A percentile compares a stretch with the other conserved stretches of the same genome.
These are phyloP conservation scores for Phymatotrichopsis omnivora DNA, from an alignment of 2,329 filamentous ascomycete genomes.

Conservation along the genomic window DNA sequence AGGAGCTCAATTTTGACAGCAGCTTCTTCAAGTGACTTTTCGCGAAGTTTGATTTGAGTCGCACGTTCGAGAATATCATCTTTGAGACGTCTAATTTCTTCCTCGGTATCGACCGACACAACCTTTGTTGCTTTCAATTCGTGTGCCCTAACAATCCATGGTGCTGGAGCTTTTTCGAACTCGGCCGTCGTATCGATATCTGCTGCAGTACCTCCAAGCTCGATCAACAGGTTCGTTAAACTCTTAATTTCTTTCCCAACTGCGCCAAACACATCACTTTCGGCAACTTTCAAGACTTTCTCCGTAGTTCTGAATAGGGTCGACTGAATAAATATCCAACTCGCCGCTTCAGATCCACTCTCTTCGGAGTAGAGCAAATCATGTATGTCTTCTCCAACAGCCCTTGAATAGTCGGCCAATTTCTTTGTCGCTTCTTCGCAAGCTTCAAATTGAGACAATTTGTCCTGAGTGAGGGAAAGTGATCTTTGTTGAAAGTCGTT, in stretches of 20 bases:
- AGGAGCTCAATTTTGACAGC: constrained; percentile 90
- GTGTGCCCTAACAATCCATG: constrained; percentile 74
- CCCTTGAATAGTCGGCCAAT: constrained; percentile 55
- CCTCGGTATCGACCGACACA: constrained; percentile 70
- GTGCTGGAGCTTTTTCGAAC: constrained; percentile 64
- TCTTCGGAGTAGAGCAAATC: constrained; percentile 52
- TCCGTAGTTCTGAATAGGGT: constrained; percentile 50
- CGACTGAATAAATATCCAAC: constrained; percentile 54
- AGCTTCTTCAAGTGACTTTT: constrained; percentile 75
- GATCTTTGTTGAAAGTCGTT: constrained; percentile 68
- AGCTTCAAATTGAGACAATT: constrained; percentile 57
- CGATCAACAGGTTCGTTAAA: constrained; percentile 54
- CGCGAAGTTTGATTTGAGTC: constrained; percentile 41
- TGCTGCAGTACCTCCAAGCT: constrained; percentile 58
- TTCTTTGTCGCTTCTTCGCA: constrained; percentile 55
- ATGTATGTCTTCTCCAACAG: constrained; percentile 57
- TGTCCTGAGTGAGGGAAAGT: constrained; percentile 60
- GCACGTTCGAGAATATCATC: constrained; percentile 72
- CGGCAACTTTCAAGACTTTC: constrained; percentile 44
- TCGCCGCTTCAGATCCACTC: constrained; percentile 55
- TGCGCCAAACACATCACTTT: constrained; percentile 59
- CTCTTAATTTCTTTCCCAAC: constrained; percentile 57
- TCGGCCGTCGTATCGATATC: constrained; percentile 65
- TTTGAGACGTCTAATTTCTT: constrained; percentile 69
- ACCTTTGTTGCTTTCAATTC: constrained; percentile 75